Conservation (phyloP, 1,284 basidiomycete genomes). For the Coriolopsis trogii region DNA sequence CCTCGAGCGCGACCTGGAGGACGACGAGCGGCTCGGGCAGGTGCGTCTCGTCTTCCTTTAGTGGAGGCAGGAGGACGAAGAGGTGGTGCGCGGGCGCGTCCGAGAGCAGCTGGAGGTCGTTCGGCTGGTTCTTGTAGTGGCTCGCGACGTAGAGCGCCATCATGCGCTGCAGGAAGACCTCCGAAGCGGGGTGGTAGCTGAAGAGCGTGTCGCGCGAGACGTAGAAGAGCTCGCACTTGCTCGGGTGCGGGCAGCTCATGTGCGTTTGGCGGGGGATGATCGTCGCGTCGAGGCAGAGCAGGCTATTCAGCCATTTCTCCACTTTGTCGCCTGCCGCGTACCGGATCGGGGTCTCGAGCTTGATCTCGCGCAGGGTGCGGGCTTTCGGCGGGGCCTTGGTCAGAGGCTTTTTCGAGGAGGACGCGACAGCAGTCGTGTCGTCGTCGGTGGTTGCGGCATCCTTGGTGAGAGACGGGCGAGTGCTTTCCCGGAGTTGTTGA, state of each 20-base stretch:
- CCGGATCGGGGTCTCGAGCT: slow-evolving; percentile 94
- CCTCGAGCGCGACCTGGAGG: slow-evolving; percentile 94
- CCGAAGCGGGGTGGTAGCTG: slow-evolving; percentile 95
- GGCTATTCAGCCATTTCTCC: slow-evolving; percentile 92
- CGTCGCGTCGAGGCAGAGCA: slow-evolving; percentile 95
- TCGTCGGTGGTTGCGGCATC: slow-evolving; percentile 53
- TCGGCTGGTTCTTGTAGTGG: slow-evolving; percentile 99
- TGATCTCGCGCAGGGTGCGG: slow-evolving; percentile 90
- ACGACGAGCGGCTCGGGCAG: slow-evolving; percentile 95
- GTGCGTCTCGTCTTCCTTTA: slow-evolving; percentile 84
- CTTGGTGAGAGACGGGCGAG: slow-evolving; percentile 71
- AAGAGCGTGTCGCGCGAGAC: slow-evolving; percentile 97
- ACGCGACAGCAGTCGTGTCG: slow-evolving; percentile 43
- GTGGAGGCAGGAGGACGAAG: slow-evolving; percentile 92
- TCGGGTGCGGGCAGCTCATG: slow-evolving; percentile 92
- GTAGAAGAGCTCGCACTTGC: slow-evolving; percentile 93
- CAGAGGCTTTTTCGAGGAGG: slow-evolving; percentile 53
- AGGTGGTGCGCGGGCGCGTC: slow-evolving; percentile 98
- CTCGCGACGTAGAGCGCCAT: slow-evolving; percentile 97
- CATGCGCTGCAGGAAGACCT: slow-evolving; percentile 97
- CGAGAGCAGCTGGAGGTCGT: slow-evolving; percentile 95
- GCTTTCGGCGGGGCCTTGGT: slow-evolving; percentile 65
- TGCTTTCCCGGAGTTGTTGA: slow-evolving; percentile 92
- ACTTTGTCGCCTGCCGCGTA: slow-evolving; percentile 89
- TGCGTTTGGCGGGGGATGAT: slow-evolving; percentile 62